Evolutionary conservation across 2,329 filamentous ascomycete genomes (phyloP).

Genomic region (Fusarium pseudonygamai): DNA sequence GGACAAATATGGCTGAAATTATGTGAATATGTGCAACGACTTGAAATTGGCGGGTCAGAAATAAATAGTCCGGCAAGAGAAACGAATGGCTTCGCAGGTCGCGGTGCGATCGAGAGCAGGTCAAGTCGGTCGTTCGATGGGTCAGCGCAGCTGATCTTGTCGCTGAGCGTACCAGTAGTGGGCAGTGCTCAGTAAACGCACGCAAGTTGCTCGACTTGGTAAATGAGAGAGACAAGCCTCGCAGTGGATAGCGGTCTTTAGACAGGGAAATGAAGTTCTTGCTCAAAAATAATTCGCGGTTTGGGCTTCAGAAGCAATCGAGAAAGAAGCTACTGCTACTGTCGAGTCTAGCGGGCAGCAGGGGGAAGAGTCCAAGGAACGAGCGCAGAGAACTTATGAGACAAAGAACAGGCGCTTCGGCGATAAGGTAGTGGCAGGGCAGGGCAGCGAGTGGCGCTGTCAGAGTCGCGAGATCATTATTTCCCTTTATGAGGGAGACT

Average conservation of each 20-base stretch:
- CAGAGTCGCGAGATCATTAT: constrained; percentile 44
- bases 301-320: constrained; percentile 30
- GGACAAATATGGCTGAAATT: constrained; percentile 36
- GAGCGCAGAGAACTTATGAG: constrained; percentile 43
- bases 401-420: constrained; percentile 47
- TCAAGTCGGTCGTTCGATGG: constrained; percentile 38
- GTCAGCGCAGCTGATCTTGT: constrained; percentile 46
- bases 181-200: constrained; percentile 28
- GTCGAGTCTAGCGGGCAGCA: constrained; percentile 41
- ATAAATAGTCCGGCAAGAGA: constrained; percentile 14
- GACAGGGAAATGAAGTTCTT: constrained; percentile 2
- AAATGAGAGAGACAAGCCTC: constrained; percentile 27
- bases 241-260: background rate
- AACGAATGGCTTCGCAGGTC: constrained; percentile 39
- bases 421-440: constrained; percentile 39
- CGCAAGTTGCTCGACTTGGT: constrained; percentile 12
- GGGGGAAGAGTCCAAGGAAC: constrained; percentile 39
- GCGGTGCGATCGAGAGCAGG: constrained; percentile 31
- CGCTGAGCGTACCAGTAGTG: constrained; percentile 29
- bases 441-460: constrained; percentile 40
- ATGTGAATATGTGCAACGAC: constrained; percentile 33
- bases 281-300: constrained; percentile 9
- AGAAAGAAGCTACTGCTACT: constrained; percentile 30
- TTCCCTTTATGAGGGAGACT: constrained; percentile 35
- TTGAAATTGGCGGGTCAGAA: constrained; percentile 20